Evolutionary conservation across 257 asterid genomes (phyloP).

Genomic region (Solanum pinnatisectum): DNA sequence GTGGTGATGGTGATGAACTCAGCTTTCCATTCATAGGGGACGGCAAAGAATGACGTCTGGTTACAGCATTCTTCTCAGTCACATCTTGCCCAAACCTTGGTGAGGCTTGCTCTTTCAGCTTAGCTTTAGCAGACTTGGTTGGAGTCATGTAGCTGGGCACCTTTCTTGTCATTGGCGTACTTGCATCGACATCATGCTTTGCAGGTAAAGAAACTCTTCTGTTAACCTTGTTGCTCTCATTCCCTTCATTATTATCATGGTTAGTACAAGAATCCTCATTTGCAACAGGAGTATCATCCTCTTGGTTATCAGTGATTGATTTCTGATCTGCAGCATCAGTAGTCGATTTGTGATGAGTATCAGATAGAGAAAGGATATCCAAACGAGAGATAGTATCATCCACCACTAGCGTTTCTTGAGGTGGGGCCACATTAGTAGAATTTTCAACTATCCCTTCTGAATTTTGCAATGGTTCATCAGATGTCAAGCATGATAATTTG

Average conservation of each 20-base stretch:
- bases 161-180: constrained; percentile 12
- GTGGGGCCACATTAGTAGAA: neutral
- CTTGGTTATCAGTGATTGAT: constrained; percentile 1
- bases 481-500: constrained; percentile 4
- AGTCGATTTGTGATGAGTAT: neutral
- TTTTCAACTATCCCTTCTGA: neutral
- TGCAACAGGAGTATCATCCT: neutral
- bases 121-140: constrained; percentile 51
- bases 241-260: constrained; percentile 21
- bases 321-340: neutral
- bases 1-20: constrained; percentile 48
- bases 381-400: constrained; percentile 4
- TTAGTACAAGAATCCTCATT: constrained; percentile 10
- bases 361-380: neutral
- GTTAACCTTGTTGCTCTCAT: constrained; percentile 11
- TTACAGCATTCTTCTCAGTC: constrained; percentile 22
- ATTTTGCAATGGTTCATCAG: neutral
- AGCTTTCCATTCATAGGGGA: constrained; percentile 31
- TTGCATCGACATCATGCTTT: constrained; percentile 13
- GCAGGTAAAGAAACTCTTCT: constrained; percentile 38
- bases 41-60: constrained; percentile 47
- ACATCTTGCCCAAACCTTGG: constrained; percentile 37
- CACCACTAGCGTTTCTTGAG: neutral
- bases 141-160: constrained; percentile 61
- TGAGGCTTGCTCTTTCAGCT: constrained; percentile 35